Base-by-base conservation (phyloP, 2,329 filamentous ascomycete genomes). In the Metarhizium rileyi region DNA sequence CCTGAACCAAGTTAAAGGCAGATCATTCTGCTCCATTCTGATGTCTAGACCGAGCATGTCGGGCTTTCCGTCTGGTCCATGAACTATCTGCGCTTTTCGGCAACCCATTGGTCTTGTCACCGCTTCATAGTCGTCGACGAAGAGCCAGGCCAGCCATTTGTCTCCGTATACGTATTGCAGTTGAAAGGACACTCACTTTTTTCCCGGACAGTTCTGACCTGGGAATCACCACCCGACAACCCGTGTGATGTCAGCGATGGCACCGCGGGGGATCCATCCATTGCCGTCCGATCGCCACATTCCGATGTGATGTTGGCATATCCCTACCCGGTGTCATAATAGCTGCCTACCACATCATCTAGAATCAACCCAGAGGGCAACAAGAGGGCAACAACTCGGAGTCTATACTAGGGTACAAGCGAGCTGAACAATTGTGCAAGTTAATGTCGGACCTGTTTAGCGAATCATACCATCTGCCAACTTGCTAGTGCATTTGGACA, bases 311-410 rank as follows among this genome's bases (percentile, higher is more conserved):
- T 46, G 8, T 50, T 46, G 25, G 60, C 33, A 14, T 50, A 51
- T 0, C 58, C 57, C 20, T 59, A 61, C 14, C 58, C 56, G 1
- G 49, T 45, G 57, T 71, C 64, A 51, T 64, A 63, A 56, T 70
- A 71, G 47, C 67, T 63, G 47, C 68, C 68, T 9, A 67, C 61
- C 46, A 70, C 70, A 46, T 67, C 64, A 49, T 67, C 63, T 59
- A 71, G 64, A 56, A 69, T 67, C n/a, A 66, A 58, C 2, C 63
- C 59, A 3, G 66, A 22, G 62, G 4, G 62, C 54, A 3, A 68
- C 60, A 5, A 3, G 66, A 22, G 62, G 4, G 62, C 54, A 3
- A 68, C 60, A 5, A 65, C 61, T 26, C 52, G 48, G 18, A 40
- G 44, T 2, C 47, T 46, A 2, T 49, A n/a, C 1, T 46, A 53